Conservation (phyloP, 139 green algal species). For the Gonium pectorale region DNA sequence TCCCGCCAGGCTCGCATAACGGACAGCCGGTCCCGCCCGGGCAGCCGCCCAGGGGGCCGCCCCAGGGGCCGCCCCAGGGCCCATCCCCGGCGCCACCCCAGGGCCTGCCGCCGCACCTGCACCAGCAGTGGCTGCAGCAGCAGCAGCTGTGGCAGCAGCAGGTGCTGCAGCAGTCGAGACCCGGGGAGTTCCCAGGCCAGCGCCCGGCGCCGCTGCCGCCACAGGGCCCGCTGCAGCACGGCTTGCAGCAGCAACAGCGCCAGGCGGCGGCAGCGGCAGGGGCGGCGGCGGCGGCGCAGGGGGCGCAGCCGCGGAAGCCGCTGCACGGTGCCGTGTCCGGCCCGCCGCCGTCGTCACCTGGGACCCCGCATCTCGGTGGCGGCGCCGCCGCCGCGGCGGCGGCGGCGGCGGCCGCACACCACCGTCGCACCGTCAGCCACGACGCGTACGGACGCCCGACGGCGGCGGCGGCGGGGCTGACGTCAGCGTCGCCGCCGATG, state of each 20-base stretch:
- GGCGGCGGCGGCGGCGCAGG: not conserved
- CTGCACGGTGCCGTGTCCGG: not conserved
- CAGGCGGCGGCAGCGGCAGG: constrained; percentile 35
- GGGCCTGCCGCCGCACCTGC: not conserved
- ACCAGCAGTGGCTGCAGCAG: constrained; percentile 28
- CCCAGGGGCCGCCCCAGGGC: not conserved
- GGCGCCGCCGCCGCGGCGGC: too few species aligned
- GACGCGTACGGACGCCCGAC: not conserved
- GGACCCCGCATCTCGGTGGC: too few species aligned
- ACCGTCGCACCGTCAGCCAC: constrained; percentile 17
- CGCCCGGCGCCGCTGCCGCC: constrained; percentile 19
- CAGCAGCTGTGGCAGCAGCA: not conserved
- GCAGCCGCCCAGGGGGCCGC: too few species aligned
- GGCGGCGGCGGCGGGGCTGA: not conserved
- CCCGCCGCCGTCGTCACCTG: too few species aligned
- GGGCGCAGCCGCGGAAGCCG: not conserved
- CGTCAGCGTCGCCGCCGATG: not conserved
- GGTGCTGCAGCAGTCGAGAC: constrained; percentile 11
- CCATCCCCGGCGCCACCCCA: not conserved
- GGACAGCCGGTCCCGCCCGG: too few species aligned
- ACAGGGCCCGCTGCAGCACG: constrained; percentile 14
- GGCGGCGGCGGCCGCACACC: too few species aligned
- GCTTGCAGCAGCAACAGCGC: not conserved
- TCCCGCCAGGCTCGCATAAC: too few species aligned
- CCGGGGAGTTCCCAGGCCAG: too few species aligned